Percentiles rank a stretch among this genome's conserved stretches.
These are phyloP conservation scores for Tolypocladium ophioglossoides DNA, from an alignment of 2,329 filamentous ascomycete species.

Conservation along the genomic window DNA sequence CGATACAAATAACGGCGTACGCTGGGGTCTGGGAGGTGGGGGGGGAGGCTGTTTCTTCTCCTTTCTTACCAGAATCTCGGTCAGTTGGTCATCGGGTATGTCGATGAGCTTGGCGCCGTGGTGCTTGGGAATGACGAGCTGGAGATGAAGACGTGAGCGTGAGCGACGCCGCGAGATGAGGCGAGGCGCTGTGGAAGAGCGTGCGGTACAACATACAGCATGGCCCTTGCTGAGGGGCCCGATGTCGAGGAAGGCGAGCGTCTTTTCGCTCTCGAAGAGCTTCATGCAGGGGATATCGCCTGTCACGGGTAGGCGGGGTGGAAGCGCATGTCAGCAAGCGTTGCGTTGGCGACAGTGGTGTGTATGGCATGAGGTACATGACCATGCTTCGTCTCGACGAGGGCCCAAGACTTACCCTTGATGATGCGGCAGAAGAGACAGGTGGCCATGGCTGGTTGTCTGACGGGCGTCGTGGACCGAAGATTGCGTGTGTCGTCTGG, in stretches of 20 bases:
- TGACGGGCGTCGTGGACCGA: neutral
- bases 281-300: constrained; percentile 96
- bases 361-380: neutral
- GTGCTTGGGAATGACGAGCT: constrained; percentile 94
- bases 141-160: neutral
- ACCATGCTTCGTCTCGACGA: neutral
- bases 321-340: neutral
- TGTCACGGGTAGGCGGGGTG: constrained; percentile 22
- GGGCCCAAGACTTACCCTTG: constrained; percentile 50
- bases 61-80: constrained; percentile 62
- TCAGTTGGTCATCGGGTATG: constrained; percentile 80
- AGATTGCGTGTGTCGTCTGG: neutral
- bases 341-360: neutral
- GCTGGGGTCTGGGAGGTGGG: neutral
- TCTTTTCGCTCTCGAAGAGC: constrained; percentile 89
- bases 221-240: constrained; percentile 81
- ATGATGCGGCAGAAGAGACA: constrained; percentile 99
- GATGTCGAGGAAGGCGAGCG: constrained; percentile 93
- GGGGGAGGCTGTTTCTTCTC: neutral
- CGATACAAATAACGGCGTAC: neutral
- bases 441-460: constrained; percentile 19
- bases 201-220: constrained; percentile 48
- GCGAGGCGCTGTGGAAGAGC: neutral
- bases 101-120: constrained; percentile 88
- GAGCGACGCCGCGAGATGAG: neutral